Evolutionary conservation across 2,329 filamentous ascomycete species (phyloP).

Genomic region (Talaromyces sp.): DNA sequence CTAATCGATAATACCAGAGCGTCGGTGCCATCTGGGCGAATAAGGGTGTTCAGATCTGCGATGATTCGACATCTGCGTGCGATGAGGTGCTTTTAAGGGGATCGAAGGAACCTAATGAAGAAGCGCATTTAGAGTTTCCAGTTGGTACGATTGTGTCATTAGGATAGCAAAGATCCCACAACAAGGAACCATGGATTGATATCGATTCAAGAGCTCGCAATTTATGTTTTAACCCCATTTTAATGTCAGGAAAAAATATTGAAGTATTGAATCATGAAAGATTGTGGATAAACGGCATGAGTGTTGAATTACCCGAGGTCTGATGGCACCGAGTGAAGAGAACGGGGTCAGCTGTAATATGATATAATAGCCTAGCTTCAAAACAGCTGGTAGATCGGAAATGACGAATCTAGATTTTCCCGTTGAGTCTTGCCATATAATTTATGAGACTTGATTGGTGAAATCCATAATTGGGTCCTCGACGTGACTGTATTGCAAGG

Average conservation of each 20-base stretch:
- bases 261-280: no score
- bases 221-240: no score
- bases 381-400: background rate
- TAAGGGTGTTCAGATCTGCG: slow-evolving; percentile 9
- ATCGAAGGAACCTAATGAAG: background rate
- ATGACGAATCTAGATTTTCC: background rate
- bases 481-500: background rate
- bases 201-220: no score
- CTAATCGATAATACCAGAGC: background rate
- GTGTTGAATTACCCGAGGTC: background rate
- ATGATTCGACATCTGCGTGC: slow-evolving; percentile 21
- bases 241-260: no score
- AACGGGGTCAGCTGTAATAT: no score
- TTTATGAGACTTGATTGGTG: background rate
- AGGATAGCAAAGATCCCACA: background rate
- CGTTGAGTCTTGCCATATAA: background rate
- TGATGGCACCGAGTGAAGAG: background rate
- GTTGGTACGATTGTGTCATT: slow-evolving; percentile 2
- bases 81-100: slow-evolving; percentile 26
- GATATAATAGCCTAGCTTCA: background rate
- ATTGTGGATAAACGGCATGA: no score
- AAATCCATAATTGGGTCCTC: background rate
- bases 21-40: slow-evolving; percentile 2
- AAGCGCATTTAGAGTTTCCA: slow-evolving; percentile 14
- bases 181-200: background rate